Base-by-base conservation (phyloP, 768 basidiomycete genomes). In the Leucocoprinus sp. region DNA sequence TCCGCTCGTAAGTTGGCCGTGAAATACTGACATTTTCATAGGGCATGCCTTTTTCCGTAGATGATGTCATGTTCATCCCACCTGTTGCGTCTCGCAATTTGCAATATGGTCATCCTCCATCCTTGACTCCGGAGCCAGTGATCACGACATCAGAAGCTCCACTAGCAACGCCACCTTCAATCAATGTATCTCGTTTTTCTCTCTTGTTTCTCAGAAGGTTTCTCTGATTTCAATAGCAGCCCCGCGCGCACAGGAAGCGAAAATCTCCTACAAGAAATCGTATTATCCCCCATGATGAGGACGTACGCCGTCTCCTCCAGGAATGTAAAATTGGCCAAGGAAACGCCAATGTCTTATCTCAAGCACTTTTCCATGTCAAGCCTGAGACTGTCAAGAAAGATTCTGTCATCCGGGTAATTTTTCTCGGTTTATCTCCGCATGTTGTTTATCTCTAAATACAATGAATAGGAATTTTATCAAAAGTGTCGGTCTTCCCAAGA, bases 401-500 rank as follows among this genome's bases (percentile, higher is more conserved):
- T 58, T 72, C 74, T 5, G 69, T 93, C 37, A 84, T 92, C 59
- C 71, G 71, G 61, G 91, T 84, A 36, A 21, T 76, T 61, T 17
- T 45, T 44, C n/a, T 12, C 24, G 21, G 19, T 37, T 29, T 21
- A 42, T 24, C 18, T 17, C 36, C 23, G 4, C 17, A 42, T 21
- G n/a, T 35, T 42, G 21, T 7, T 46, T n/a, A n/a, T n/a, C n/a
- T n/a, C n/a, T n/a, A n/a, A 33, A 12, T n/a, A 27, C 46, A 7
- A 29, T 21, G 11, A 26, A 29, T 57, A 95, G 90, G 92, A 93
- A 64, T 93, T 92, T 56, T 77, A 87, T 54, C 55, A 61, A 12
- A 87, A 88, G 56, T 92, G 90, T 58, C 73, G 78, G 23, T 71
- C 76, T 2, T 91, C 88, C 2, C 89, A 91, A 61, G 91, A 92